Conservation (phyloP, 305 asterid genomes). For the Lippia alba region DNA sequence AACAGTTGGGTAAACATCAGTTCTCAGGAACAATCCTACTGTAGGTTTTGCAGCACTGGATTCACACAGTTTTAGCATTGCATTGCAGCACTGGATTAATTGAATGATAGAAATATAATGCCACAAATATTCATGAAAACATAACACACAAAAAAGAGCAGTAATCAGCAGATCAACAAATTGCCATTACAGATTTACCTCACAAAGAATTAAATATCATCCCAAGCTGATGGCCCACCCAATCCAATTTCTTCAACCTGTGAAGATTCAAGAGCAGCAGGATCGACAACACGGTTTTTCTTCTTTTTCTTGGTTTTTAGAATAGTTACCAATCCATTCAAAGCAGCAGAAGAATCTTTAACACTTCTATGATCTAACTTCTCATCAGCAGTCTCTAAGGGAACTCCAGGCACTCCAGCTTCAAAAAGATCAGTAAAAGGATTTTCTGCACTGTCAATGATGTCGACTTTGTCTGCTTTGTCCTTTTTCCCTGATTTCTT, state of each 20-base stretch:
- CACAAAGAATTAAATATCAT: slow-evolving; percentile 27
- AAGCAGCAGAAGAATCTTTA: slow-evolving; percentile 38
- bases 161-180: no score
- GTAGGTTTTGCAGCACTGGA: slow-evolving; percentile 1
- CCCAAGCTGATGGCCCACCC: slow-evolving; percentile 96
- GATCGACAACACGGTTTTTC: slow-evolving; percentile 37
- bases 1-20: not conserved
- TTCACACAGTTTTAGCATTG: not conserved
- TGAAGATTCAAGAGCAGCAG: slow-evolving; percentile 47
- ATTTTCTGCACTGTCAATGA: slow-evolving; percentile 63
- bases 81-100: no score
- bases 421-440: slow-evolving; percentile 60
- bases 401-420: slow-evolving; percentile 32
- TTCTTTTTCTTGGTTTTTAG: slow-evolving; percentile 50
- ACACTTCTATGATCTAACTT: slow-evolving; percentile 34
- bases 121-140: slow-evolving; percentile 1
- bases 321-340: slow-evolving; percentile 45
- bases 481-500: slow-evolving; percentile 43
- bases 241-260: slow-evolving; percentile 64
- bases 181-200: not conserved
- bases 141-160: no score
- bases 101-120: no score
- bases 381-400: slow-evolving; percentile 24
- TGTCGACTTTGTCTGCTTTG: slow-evolving; percentile 41
- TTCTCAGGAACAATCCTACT: not conserved